Base-by-base conservation (phyloP, 1,139 yeast species). In the Geotrichum fermentans region DNA sequence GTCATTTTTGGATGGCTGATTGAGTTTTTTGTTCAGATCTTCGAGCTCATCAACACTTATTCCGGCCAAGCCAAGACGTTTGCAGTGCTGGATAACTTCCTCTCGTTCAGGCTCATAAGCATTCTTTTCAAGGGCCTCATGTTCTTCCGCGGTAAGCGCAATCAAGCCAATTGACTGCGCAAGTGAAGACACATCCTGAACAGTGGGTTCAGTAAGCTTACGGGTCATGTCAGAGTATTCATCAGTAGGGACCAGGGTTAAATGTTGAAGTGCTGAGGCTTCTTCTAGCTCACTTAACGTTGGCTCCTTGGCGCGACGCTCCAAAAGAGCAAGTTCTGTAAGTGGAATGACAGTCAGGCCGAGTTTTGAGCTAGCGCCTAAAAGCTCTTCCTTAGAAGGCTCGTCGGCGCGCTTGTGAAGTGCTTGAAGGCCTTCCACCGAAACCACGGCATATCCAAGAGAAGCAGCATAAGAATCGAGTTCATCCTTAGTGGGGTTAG, bases 391-490 rank as follows among this genome's bases (percentile, higher is more conserved):
- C 22, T 32, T 14, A 4, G 50, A 26, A 4, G 54, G 54, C 13
- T 51, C 51, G 13, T 48, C 48, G 8, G 46, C 47, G 7, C 47
- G 48, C 34, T 39, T 43, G 30, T 45, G 49, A 18, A 51, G 47
- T 7, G 48, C 32, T 30, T 41, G 41, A 10, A 51, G 43, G 11
- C 36, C 74, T 0, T 71, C 76, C 47, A 65, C 61, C 1, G 82
- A 70, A 17, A 82, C 56, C n/a, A 77, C 57, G 4, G 76, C 73
- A 52, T 80, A 60, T 42, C 74, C 72, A 51, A 77, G 71, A 17
- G 70, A 70, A 47, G 71, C 64, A 1, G 80, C 81, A 58, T 72
- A 76, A 10, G 66, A 61, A 54, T 75, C 75, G 16, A 78, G 66
- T 38, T 74, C 75, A 10, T 53, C 59, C 47, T 54, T 55, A 2